Evolutionary conservation across 768 basidiomycete genomes (phyloP), one percentile per base, ranked within the genome.

Genomic region (Postia placenta): DNA sequence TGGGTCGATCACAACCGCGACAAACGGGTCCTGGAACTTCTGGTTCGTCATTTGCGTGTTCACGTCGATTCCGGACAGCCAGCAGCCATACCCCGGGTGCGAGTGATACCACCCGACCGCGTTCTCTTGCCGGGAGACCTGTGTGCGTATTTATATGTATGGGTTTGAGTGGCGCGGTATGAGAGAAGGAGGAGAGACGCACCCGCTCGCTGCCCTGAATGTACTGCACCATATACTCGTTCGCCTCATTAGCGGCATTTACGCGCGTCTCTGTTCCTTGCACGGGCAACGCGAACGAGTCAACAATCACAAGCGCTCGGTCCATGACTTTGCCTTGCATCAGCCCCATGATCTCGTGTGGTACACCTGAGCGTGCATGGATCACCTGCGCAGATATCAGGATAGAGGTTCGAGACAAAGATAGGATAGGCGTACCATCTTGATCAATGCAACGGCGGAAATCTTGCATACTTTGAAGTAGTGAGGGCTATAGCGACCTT

Each of bases 1-100:
- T 6, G 95, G 95, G 64, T 99, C 95, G 61, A 99, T 92, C 92
- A 99, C 95, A 27, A 99, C 91, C 7, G 95, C 95, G 25, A 98
- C 83, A 63, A 97, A 99, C 2, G 95, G 95, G 67, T 99, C 95
- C 65, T 89, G 87, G 71, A 81, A 93, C 61, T 85, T 86, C 61
- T 99, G 95, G 64, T 97, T 94, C 60, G 82, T 92, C 71, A 89
- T 78, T 63, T 99, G 96, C 0, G 96, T 99, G 64, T 87, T 90
- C 50, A 98, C 96, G 60, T 99, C 96, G 69, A 99, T 98, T 22
- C 96, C 96, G 11, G 94, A 97, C 7, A 99, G 71, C 96, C 96
- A 99, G 67, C 96, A 99, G 15, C 96, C 96, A 63, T 98, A 99
- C 12, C 96, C 96, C 4, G 96, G 96, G 71, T 99, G 96, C 14